Evolutionary conservation across 306 rosid genomes (phyloP), one percentile per base, ranked within the genome.

Genomic region (Gillenia trifoliata): DNA sequence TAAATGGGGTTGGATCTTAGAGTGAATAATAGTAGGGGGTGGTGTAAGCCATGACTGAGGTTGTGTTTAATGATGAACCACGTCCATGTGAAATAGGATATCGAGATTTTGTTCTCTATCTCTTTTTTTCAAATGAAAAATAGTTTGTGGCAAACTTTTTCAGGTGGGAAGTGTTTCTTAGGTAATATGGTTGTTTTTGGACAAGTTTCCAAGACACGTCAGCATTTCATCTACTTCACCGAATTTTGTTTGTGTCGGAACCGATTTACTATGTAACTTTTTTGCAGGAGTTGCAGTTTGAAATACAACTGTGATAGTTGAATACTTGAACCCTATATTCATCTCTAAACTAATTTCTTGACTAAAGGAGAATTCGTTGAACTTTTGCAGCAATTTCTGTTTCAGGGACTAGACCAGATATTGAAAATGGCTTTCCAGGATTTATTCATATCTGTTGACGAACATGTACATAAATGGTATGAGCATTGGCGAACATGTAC

Each of bases 391-490:
- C 66, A 36, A 86, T 88, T 86, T 88, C 85, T 75, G 84, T 80
- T 71, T 90, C 86, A 68, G 93, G 92, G 65, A 80, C 78, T 16
- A 83, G 96, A 66, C 89, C 87, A 77, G 96, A 86, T 71, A 83
- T 90, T 28, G 96, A 88, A 90, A 84, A 75, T n/a, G 96, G 92
- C 13, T 88, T 86, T 79, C 52, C 89, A 73, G 92, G 87, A 64
- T 84, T 72, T 78, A 75, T 77, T 75, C 82, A n/a, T n/a, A n/a
- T n/a, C 78, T 30, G 90, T 28, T 11, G n/a, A 26, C 31, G 4
- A 25, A 26, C 16, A 26, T 59, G 22, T 30, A 11, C 29, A 3
- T 16, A 56, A 16, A n/a, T n/a, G n/a, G n/a, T n/a, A n/a, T n/a
- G n/a, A n/a, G n/a, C n/a, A n/a, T n/a, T n/a, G n/a, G n/a, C n/a